A percentile compares a stretch with the other conserved stretches of the same genome.
Evolutionary conservation across 352 stramenopile genomes (phyloP).

Genomic region (Phytopythium boreale): DNA sequence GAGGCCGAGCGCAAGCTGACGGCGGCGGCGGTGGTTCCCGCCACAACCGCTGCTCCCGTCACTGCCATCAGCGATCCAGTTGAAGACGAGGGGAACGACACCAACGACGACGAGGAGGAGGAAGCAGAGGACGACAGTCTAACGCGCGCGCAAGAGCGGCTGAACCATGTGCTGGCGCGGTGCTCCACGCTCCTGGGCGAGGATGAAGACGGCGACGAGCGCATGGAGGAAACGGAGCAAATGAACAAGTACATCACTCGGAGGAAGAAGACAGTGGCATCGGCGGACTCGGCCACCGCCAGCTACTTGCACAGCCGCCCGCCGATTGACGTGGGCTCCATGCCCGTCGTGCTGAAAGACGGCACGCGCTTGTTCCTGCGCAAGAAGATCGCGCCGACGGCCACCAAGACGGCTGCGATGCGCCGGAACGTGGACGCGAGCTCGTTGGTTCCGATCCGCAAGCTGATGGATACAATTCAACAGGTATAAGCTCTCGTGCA

Average conservation of each 20-base stretch:
- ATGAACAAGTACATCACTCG: slow-evolving; percentile 19
- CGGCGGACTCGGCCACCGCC: slow-evolving; percentile 29
- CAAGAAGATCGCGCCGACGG: slow-evolving; percentile 41
- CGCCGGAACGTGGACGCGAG: slow-evolving; percentile 12
- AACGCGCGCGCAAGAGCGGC: slow-evolving; percentile 35
- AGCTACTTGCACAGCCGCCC: slow-evolving; percentile 59
- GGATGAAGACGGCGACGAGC: slow-evolving; percentile 38
- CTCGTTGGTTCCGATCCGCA: slow-evolving; percentile 49
- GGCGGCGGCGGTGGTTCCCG: not conserved
- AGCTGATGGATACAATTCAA: slow-evolving; percentile 58
- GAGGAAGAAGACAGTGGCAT: slow-evolving; percentile 25
- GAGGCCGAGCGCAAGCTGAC: slow-evolving; percentile 27
- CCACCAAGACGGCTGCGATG: slow-evolving; percentile 2
- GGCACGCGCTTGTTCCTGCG: slow-evolving; percentile 62
- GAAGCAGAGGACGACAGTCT: slow-evolving; percentile 24
- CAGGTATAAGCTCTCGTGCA: slow-evolving; percentile 19
- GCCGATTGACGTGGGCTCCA: slow-evolving; percentile 57
- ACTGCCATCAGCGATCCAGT: not conserved
- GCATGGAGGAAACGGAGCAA: slow-evolving; percentile 29
- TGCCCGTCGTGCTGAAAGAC: slow-evolving; percentile 48
- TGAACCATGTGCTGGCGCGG: slow-evolving; percentile 60
- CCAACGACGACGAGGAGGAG: slow-evolving; percentile 9
- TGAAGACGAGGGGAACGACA: slow-evolving; percentile 2
- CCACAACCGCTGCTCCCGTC: slow-evolving; percentile 6
- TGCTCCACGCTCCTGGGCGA: slow-evolving; percentile 61